Percentiles rank a stretch among this genome's conserved stretches.
Conservation (phyloP, 2,329 filamentous ascomycete species). For the Madurella mycetomatis region DNA sequence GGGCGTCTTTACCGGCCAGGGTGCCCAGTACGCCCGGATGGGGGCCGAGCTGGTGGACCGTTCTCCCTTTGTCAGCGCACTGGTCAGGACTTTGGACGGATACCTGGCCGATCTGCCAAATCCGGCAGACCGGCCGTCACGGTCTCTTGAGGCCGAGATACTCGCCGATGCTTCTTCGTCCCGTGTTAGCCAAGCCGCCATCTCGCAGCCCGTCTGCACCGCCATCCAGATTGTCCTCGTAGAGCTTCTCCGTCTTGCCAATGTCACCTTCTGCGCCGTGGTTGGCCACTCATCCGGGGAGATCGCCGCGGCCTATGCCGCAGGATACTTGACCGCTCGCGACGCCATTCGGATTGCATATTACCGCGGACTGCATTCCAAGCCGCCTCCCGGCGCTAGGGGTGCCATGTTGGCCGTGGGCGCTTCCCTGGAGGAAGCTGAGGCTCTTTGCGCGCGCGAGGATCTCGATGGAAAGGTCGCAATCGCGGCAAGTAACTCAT, state of each 20-base stretch:
- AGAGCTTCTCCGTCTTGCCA: slow-evolving; percentile 32
- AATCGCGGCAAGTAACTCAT: slow-evolving; percentile 35
- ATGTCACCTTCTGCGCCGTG: slow-evolving; percentile 33
- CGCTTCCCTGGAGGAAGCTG: slow-evolving; percentile 34
- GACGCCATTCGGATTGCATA: slow-evolving; percentile 44
- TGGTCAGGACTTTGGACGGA: no score
- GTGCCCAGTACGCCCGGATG: slow-evolving; percentile 30
- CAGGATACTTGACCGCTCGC: slow-evolving; percentile 37
- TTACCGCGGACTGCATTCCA: slow-evolving; percentile 42
- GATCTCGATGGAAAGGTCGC: slow-evolving; percentile 28
- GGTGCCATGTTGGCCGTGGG: slow-evolving; percentile 45
- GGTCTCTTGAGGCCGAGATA: slow-evolving; percentile 17
- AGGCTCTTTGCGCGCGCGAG: slow-evolving; percentile 15
- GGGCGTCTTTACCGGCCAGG: slow-evolving; percentile 30
- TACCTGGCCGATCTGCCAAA: no score
- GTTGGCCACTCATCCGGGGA: slow-evolving; percentile 49
- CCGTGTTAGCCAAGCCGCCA: slow-evolving; percentile 18
- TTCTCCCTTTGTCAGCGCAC: neutral
- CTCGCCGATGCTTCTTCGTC: no score
- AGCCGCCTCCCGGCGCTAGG: slow-evolving; percentile 17
- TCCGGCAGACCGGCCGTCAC: no score
- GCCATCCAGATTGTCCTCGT: slow-evolving; percentile 39
- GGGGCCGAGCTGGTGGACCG: slow-evolving; percentile 19
- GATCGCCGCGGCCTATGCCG: slow-evolving; percentile 47
- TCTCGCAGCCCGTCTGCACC: slow-evolving; percentile 35